phyloP scores from a whole-genome alignment of 305 asterid genomes.

The Fraxinus greggii region DNA sequence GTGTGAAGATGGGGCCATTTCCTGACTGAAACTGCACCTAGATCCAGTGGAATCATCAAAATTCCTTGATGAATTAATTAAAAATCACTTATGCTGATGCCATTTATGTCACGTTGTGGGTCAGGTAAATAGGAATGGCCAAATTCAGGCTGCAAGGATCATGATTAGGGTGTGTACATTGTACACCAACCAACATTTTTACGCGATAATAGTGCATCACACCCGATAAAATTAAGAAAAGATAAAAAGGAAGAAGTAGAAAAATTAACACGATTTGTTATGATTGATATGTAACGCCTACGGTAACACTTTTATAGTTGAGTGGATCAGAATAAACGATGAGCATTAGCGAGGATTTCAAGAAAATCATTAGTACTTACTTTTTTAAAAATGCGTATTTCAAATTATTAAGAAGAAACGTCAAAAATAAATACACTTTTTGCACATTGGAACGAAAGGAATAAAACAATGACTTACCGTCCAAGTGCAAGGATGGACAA shows the following conservation, averaged over 20 bases:
- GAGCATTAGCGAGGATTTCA: not conserved
- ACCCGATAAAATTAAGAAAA: not conserved
- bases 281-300: not conserved
- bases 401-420: not conserved
- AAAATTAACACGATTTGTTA: not conserved
- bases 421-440: not conserved
- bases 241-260: not conserved
- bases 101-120: not conserved
- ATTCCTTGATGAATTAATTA: not conserved
- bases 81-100: not conserved
- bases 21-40: not conserved
- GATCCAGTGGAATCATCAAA: not conserved
- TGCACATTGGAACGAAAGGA: not conserved
- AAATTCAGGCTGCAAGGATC: not conserved
- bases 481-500: not conserved
- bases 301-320: not conserved
- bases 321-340: not conserved
- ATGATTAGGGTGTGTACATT: not conserved
- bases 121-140: not conserved
- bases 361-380: not conserved
- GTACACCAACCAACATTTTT: conserved; percentile 7
- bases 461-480: not conserved
- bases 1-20: not conserved
- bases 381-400: not conserved
- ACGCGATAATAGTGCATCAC: not conserved